Evolutionary conservation across 2,329 filamentous ascomycete genomes (phyloP), one percentile per base, ranked within the genome.

Genomic region (Fusarium phyllophilum): DNA sequence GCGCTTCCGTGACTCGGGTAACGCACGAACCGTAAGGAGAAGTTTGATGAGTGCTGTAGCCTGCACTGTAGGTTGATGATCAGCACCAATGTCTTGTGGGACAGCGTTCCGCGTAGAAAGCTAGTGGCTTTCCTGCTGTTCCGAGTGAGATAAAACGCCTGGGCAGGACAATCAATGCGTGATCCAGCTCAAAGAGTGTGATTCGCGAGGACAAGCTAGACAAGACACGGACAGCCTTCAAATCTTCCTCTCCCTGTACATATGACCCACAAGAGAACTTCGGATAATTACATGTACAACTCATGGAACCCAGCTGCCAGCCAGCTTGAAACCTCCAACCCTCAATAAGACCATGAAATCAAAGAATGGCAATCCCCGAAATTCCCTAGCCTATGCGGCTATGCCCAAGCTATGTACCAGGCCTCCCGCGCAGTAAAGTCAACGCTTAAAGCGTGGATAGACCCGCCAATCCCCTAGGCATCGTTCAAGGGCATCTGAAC

Each of bases 11-110:
- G 63, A 69, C 62, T 75, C 52, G 45, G 55, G 58, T 68, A 71
- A 73, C 70, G 66, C 71, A 74, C 57, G 48, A 68, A 69, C 66
- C 65, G 69, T 62, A 70, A 75, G 68, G 66, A 68, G 73, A 66
- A 65, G 54, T 51, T 41, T 68, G 70, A 39, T 49, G 57, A 58
- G 56, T 45, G 17, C 42, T 45, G 18, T 45, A 29, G 39, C 39
- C 39, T 41, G 31, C 56, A 56, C 39, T n/a, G 24, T 58, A 56
- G 66, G 55, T 56, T 59, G 46, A 54, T 62, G 63, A 75, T 70
- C 54, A 68, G 61, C 73, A 52, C 64, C 54, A 68, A 68, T 54
- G 41, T 54, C 55, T 62, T 54, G 68, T 48, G 34, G 44, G 44
- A 38, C 52, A 62, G 66, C 58, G 52, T 60, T 61, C 45, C 52